Evolutionary conservation across 176 grass and related monocot genomes (phyloP), one percentile per base, ranked within the genome.

Genomic region (Rhynchospora breviuscula): DNA sequence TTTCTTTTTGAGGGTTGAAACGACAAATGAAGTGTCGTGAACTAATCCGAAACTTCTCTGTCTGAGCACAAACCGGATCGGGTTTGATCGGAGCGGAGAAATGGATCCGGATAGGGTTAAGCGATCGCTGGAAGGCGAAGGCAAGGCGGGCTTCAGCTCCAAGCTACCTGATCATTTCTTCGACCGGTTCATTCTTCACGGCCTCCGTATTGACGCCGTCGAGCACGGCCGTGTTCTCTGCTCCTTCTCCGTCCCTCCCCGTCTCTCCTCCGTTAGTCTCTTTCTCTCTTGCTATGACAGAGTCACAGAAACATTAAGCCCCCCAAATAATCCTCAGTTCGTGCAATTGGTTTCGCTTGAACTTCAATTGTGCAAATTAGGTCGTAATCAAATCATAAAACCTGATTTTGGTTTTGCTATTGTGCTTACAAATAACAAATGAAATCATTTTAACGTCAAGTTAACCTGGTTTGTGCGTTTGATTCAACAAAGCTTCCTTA

Each of bases 171-270:
- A 35, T 15, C 0, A 10, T 48, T 84, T 90, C 75, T 95, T 86
- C 86, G 93, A 99, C 26, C 7, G 62, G 70, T 59, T 95, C 80
- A 49, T 85, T 87, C 6, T 90, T 61, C 87, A 77, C 76, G 89
- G 91, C 84, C 49, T 93, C 45, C 72, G 88, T 54, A 1, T 93
- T 43, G 85, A 93, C 70, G 66, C 61, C 75, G 85, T 83, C 44
- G 88, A 93, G 64, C 71, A 78, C 77, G 88, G 89, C 60, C 91
- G 89, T 81, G 48, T 99, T 85, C 89, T 98, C 80, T 98, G 88
- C 86, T 95, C 92, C 83, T 89, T 87, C 64, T 33, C 88, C 85
- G 88, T 95, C 46, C 82, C 83, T 72, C 87, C 92, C 40, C 84
- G 89, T 71, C 61, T 89, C 66, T 66, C 88, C 59, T 91, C 94